Evolutionary conservation across 805 yeast genomes (phyloP), one percentile per base, ranked within the genome.

Genomic region (Candida odintsovae): DNA sequence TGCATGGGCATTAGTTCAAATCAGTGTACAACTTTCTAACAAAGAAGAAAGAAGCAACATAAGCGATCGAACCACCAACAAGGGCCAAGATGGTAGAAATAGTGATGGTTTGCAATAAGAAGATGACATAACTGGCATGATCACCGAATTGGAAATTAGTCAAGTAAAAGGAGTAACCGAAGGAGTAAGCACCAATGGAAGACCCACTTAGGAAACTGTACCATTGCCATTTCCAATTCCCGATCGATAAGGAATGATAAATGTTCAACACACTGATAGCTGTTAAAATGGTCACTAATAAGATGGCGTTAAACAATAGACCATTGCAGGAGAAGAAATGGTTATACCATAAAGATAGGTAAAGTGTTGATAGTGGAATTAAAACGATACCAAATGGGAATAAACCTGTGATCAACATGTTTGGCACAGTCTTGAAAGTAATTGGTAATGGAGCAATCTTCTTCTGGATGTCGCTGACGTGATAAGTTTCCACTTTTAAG

Each of bases 161-260:
- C 15, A 62, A 38, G 35, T 61, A 53, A 42, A 58, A 51, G 1
- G 63, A 49, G 48, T 62, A 61, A 2, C 45, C 20, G 41, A 63
- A 63, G 1, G 59, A 42, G 42, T 53, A 60, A 6, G 53, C 20
- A 19, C 64, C 66, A 18, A 60, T 47, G n/a, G 60, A 49, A 6
- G 51, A 41, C 4, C 65, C 66, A 45, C 54, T 53, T 10, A 52
- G 28, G 51, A 62, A 52, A 2, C 58, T 46, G 20, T 51, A 48
- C 65, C 65, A 61, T 8, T 53, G 55, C 67, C 67, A 63, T 39
- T 54, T 57, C 65, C 66, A 60, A 39, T 61, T 56, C 16, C 66
- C 66, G 18, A 54, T 50, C 23, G 57, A 44, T 12, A 62, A 42
- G 12, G 56, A 48, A 23, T 60, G 50, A 40, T 58, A 55, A 26